A percentile compares a stretch with the other conserved stretches of the same genome.
These are phyloP conservation scores for Sporothrix variecibatus DNA, from an alignment of 2,329 filamentous ascomycete genomes.

Conservation along the genomic window DNA sequence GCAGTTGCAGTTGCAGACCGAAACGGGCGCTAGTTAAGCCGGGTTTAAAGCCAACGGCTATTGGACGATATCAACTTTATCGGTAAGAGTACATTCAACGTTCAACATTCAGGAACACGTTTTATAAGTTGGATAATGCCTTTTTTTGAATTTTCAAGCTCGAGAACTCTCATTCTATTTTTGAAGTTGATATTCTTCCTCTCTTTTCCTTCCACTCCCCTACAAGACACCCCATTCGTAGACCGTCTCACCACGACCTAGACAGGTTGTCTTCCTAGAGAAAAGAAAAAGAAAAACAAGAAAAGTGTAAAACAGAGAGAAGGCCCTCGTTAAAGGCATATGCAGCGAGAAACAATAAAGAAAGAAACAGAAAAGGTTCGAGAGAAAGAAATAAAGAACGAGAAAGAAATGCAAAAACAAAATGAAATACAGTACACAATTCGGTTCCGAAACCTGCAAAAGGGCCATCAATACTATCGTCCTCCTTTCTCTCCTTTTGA, in stretches of 20 bases:
- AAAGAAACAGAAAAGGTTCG: neutral
- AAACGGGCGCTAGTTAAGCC: neutral
- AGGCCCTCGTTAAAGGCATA: neutral
- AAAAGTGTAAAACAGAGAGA: neutral
- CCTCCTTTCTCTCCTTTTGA: neutral
- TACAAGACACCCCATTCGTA: neutral
- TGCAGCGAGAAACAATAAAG: neutral
- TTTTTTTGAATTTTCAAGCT: neutral
- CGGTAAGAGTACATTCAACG: neutral
- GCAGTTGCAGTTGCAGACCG: neutral
- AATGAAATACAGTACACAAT: neutral
- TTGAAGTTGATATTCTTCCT: neutral
- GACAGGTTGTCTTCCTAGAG: neutral
- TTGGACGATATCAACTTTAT: neutral
- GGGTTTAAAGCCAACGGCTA: neutral
- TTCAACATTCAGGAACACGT: neutral
- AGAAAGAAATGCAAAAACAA: neutral
- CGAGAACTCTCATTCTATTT: neutral
- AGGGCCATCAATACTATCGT: neutral
- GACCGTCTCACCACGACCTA: conserved; percentile 29
- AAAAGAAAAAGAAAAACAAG: neutral
- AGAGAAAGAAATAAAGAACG: neutral
- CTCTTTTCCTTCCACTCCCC: too few relatives aligned
- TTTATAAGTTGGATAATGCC: neutral
- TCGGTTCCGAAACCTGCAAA: neutral